Conservation (phyloP, 305 asterid species). For the Vinca major region DNA sequence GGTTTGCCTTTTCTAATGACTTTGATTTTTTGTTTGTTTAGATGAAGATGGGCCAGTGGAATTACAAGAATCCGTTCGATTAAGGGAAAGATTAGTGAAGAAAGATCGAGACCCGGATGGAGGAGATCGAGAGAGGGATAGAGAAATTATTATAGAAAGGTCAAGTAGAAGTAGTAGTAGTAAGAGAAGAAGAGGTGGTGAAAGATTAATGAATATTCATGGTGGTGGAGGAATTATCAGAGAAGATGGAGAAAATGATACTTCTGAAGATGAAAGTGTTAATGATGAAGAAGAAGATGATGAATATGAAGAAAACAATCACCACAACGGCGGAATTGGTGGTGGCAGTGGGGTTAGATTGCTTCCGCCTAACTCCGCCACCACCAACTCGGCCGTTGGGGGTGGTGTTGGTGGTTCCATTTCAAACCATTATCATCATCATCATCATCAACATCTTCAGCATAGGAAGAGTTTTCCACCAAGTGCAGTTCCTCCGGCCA, state of each 20-base stretch:
- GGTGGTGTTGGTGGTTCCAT: conserved; percentile 26
- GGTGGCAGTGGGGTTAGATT: conserved; percentile 28
- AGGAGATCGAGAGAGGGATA: conserved; percentile 51
- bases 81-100: conserved; percentile 71
- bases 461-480: conserved; percentile 70
- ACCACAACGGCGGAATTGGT: conserved; percentile 15
- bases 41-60: conserved; percentile 84
- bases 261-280: conserved; percentile 83
- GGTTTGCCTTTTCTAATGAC: conserved; percentile 9
- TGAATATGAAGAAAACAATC: conserved; percentile 28
- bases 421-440: conserved; percentile 31
- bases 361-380: conserved; percentile 33
- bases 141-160: conserved; percentile 52
- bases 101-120: conserved; percentile 74
- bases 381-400: conserved; percentile 14
- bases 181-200: conserved; percentile 54
- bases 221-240: conserved; percentile 16
- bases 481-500: conserved; percentile 16
- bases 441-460: conserved; percentile 41
- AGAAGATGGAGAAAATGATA: conserved; percentile 62
- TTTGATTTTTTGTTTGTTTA: conserved; percentile 25
- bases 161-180: conserved; percentile 38
- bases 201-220: conserved; percentile 35
- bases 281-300: conserved; percentile 83
- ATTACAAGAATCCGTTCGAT: conserved; percentile 67